Evolutionary conservation across 345 rosid genomes (phyloP).

Genomic region (Erodium maritimum): DNA sequence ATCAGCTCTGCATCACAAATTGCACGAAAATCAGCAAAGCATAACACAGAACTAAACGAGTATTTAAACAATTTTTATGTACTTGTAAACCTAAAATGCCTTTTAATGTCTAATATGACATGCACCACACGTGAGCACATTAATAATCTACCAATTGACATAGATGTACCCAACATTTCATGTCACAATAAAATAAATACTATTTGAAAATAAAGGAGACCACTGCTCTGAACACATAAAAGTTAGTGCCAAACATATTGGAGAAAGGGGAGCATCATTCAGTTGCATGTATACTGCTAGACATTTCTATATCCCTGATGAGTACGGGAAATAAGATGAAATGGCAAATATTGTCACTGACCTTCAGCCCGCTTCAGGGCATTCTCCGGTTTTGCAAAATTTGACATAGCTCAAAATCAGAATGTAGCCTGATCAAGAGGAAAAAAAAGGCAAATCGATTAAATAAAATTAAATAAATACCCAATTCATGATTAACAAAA

Average conservation of each 20-base stretch:
- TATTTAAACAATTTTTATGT: not conserved
- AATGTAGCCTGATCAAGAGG: not conserved
- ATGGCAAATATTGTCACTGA: conserved; percentile 11
- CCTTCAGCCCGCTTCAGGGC: conserved; percentile 95
- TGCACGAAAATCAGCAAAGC: not conserved
- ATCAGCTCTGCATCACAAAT: conserved; percentile 50
- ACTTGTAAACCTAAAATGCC: not conserved
- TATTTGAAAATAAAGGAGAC: not conserved
- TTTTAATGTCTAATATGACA: not conserved
- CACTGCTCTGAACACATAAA: no score
- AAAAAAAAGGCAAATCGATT: not conserved
- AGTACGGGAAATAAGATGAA: not conserved
- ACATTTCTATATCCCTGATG: not conserved
- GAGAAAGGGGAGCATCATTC: not conserved
- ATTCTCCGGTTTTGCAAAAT: conserved; percentile 75
- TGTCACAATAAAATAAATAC: not conserved
- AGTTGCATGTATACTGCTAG: not conserved
- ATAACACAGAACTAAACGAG: not conserved
- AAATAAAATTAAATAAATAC: no score
- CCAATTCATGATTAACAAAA: no score
- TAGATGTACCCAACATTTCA: not conserved
- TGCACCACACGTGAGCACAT: not conserved
- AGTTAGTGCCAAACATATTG: no score
- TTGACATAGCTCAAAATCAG: conserved; percentile 38
- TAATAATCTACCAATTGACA: not conserved